These are phyloP conservation scores for Stagonosporopsis vannaccii DNA, from an alignment of 2,329 filamentous ascomycete species.

Conservation along the genomic window DNA sequence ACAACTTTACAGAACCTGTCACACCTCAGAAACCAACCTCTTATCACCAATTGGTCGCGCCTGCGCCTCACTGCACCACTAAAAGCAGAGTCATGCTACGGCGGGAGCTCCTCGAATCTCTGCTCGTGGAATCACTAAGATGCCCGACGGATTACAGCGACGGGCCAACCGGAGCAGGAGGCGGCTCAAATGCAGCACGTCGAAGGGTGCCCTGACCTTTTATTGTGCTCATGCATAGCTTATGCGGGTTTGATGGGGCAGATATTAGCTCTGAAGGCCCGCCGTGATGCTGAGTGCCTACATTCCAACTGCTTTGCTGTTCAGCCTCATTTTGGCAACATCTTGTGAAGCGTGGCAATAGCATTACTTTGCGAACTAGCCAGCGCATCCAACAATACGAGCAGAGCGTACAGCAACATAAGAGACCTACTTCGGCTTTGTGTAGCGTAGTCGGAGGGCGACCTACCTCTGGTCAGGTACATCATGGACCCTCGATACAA, in stretches of 20 bases:
- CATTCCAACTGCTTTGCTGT: conserved; percentile 1
- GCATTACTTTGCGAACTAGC: background rate
- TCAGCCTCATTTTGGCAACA: conserved; percentile 5
- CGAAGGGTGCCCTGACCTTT: conserved; percentile 21
- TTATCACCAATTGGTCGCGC: conserved; percentile 40
- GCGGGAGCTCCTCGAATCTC: conserved; percentile 42
- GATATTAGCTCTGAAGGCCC: conserved; percentile 41
- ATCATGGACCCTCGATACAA: conserved; percentile 37
- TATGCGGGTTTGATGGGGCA: conserved; percentile 28
- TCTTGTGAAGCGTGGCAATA: conserved; percentile 1
- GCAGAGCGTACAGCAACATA: background rate
- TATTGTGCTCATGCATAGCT: conserved; percentile 39
- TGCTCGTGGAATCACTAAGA: conserved; percentile 28
- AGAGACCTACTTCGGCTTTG: background rate
- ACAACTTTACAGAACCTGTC: conserved; percentile 21
- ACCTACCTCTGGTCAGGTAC: conserved; percentile 1
- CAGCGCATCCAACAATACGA: background rate
- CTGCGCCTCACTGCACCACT: conserved; percentile 43
- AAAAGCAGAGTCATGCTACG: conserved; percentile 33
- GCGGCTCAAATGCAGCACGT: conserved; percentile 32
- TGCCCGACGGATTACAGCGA: conserved; percentile 31
- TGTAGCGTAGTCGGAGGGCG: background rate
- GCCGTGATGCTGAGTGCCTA: conserved; percentile 13
- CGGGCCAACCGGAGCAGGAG: conserved; percentile 38
- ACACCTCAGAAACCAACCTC: conserved; percentile 32